These are phyloP conservation scores for Potentilla sterilis DNA, from an alignment of 306 rosid genomes.

Conservation along the genomic window DNA sequence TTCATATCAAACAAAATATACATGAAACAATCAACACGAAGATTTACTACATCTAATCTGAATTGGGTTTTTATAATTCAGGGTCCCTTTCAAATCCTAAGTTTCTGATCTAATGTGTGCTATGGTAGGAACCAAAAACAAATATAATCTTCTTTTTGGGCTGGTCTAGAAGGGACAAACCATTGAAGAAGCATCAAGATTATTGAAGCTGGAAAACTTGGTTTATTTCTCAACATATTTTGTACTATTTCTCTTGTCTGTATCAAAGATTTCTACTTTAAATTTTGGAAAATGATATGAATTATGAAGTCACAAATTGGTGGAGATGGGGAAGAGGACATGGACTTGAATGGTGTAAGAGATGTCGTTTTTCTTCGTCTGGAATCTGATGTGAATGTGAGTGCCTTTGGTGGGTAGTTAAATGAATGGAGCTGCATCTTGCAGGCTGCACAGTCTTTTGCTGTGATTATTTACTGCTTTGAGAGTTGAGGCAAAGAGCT, in stretches of 20 bases:
- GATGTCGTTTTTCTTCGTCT: not conserved
- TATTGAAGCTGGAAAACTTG: not conserved
- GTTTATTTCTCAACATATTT: not conserved
- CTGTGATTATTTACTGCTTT: not conserved
- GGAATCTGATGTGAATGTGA: not conserved
- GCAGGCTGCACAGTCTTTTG: not conserved
- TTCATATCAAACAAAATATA: not conserved
- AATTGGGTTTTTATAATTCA: not conserved
- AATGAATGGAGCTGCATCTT: not conserved
- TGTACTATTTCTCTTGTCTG: not conserved
- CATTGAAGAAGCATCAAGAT: not conserved
- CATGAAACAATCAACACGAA: not conserved
- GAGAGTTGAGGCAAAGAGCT: not conserved
- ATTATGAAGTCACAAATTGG: not conserved
- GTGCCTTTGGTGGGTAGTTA: not conserved
- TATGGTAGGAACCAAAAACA: conserved; percentile 5
- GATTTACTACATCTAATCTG: not conserved
- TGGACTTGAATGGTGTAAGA: not conserved
- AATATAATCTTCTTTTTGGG: not conserved
- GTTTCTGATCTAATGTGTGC: conserved; percentile 19
- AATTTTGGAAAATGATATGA: not conserved
- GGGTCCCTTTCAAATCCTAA: not conserved
- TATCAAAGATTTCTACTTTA: not conserved
- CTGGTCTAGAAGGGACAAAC: conserved; percentile 13
- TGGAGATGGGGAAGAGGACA: not conserved